Percentiles rank a stretch among this genome's conserved stretches.
Evolutionary conservation across 2,329 filamentous ascomycete species (phyloP).

Genomic region (Aspergillus ochraceoroseus): DNA sequence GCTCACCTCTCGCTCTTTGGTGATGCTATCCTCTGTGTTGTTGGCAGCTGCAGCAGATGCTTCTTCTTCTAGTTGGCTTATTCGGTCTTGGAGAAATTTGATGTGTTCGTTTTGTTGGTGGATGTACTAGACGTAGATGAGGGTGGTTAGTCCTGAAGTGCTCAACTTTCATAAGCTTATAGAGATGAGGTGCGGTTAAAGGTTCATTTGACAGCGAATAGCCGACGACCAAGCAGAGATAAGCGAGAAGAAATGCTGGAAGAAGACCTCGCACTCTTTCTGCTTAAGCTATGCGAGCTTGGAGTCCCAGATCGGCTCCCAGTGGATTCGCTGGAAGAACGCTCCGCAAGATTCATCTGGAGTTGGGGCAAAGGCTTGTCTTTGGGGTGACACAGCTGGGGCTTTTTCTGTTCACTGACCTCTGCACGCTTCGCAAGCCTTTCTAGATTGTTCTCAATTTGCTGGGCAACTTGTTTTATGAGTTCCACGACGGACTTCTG

Average conservation of each 20-base stretch:
- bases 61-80: conserved; percentile 40
- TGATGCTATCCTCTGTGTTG: conserved; percentile 33
- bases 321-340: no score
- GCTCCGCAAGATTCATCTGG: no score
- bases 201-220: no score
- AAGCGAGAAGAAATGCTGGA: no score
- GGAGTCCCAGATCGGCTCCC: no score
- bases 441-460: conserved; percentile 53
- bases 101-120: conserved; percentile 43
- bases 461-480: conserved; percentile 46
- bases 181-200: no score
- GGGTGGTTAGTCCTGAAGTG: conserved; percentile 20
- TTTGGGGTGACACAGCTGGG: neutral
- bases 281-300: no score
- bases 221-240: no score
- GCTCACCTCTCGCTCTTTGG: conserved; percentile 41
- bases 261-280: no score
- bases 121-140: conserved; percentile 34
- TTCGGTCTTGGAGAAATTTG: conserved; percentile 40
- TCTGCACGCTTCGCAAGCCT: conserved; percentile 42
- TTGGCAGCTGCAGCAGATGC: conserved; percentile 34
- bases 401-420: conserved; percentile 29
- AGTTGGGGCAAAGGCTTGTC: neutral
- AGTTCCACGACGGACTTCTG: conserved; percentile 39
- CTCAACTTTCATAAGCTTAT: neutral